Base-by-base conservation (phyloP, 1,139 yeast species). In the Spathaspora sp. region DNA sequence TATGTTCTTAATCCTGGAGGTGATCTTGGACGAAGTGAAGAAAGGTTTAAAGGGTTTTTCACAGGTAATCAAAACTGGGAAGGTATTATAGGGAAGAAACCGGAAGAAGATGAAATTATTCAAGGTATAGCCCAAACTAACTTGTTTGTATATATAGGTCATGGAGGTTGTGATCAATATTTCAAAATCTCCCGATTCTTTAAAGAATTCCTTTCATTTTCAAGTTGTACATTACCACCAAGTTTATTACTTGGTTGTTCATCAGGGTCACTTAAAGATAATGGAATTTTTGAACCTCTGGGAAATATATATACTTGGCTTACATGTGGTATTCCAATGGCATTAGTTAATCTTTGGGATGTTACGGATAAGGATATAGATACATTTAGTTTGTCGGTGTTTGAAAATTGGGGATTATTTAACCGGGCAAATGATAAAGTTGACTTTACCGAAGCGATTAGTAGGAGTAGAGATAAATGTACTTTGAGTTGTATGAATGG, bases 361-460 rank as follows among this genome's bases (percentile, higher is more conserved):
- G 98, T 93, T 4, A 93, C 98, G 0, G 99, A 93, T 63, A 90
- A 88, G 56, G 99, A 93, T 61, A 89, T 90, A 46, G 98, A 93
- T 64, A 76, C 74, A 55, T 89, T 90, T 56, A 86, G 90, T 40
- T 51, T 74, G 10, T 68, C 78, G 1, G 64, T 86, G 36, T 76
- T 89, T 54, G 76, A 76, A 10, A 69, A 73, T 48, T 83, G 90
- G 82, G 90, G 91, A 0, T 65, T 85, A 24, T 59, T 74, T 47
- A 43, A 39, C 3, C 37, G 17, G 9, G 25, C 8, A 8, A 23
- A 26, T 4, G 7, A 20, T 2, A 38, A 26, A 9, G 41, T 42
- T 11, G 43, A 46, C 29, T 41, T 61, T 25, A 44, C 57, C n/a
- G 40, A 48, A 31, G 51, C 57, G 23, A 58, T 60, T 2, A 61